A percentile compares a stretch with the other conserved stretches of the same genome.
phyloP scores from a whole-genome alignment of 1,139 yeast species.

The Nakaseomyces bracarensis region DNA sequence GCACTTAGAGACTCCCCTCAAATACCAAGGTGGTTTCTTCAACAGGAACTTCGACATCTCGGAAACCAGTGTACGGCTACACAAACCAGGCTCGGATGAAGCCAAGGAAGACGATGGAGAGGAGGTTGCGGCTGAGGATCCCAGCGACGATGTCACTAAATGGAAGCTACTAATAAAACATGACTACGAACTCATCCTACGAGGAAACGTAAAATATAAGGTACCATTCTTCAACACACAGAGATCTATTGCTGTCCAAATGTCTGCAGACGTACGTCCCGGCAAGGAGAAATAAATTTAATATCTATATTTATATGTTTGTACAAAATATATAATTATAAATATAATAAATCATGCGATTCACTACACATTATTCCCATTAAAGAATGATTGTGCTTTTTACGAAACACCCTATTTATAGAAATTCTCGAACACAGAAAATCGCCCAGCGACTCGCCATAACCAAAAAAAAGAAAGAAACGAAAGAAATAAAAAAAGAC shows the following conservation, averaged over 20 bases:
- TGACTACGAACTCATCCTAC: conserved; percentile 77
- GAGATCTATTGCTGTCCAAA: conserved; percentile 56
- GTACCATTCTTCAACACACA: conserved; percentile 54
- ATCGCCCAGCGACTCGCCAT: too few relatives aligned
- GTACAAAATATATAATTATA: too few relatives aligned
- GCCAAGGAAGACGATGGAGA: conserved; percentile 15
- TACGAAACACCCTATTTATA: not conserved
- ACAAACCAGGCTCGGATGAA: conserved; percentile 66
- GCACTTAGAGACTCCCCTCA: conserved; percentile 61
- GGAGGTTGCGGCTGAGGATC: not conserved
- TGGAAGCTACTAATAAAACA: conserved; percentile 73
- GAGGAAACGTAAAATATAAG: conserved; percentile 75
- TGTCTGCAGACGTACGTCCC: conserved; percentile 33
- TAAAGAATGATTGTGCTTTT: too few relatives aligned
- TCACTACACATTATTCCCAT: too few relatives aligned
- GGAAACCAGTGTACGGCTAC: conserved; percentile 60
- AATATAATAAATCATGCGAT: too few relatives aligned
- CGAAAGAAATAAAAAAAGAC: conserved; percentile 5
- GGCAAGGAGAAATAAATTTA: conserved; percentile 1
- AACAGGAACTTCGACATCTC: conserved; percentile 49
- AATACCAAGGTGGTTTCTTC: conserved; percentile 73
- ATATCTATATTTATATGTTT: too few relatives aligned
- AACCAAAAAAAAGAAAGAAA: too few relatives aligned
- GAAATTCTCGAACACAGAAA: not conserved
- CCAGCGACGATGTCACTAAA: conserved; percentile 34